These are phyloP conservation scores for Caloboletus firmus DNA, from an alignment of 1,284 basidiomycete genomes.

Conservation along the genomic window DNA sequence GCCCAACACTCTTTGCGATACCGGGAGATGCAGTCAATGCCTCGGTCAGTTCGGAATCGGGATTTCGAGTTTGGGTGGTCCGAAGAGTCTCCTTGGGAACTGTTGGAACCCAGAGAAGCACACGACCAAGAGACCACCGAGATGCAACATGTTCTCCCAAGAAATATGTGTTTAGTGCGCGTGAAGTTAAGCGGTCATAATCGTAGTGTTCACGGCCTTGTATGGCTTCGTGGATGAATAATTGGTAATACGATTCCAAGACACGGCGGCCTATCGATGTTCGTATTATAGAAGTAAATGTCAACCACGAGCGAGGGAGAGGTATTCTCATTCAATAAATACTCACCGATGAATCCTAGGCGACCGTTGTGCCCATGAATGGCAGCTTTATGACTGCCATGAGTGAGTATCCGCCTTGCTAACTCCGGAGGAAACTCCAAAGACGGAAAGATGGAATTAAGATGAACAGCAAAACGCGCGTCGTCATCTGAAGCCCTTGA, in stretches of 20 bases:
- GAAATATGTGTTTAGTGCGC: conserved; percentile 62
- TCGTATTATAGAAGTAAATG: background rate
- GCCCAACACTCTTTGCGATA: conserved; percentile 52
- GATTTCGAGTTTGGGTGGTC: conserved; percentile 10
- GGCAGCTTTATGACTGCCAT: conserved; percentile 67
- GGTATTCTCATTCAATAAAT: background rate
- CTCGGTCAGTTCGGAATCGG: conserved; percentile 29
- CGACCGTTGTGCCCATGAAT: conserved; percentile 67
- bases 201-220: conserved; percentile 50
- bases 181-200: conserved; percentile 53
- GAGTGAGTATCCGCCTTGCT: conserved; percentile 70
- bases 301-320: conserved; percentile 2
- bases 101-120: conserved; percentile 69
- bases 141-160: conserved; percentile 71
- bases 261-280: conserved; percentile 62
- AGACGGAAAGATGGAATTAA: conserved; percentile 62
- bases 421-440: conserved; percentile 69
- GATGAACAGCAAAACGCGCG: conserved; percentile 48
- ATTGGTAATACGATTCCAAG: conserved; percentile 66
- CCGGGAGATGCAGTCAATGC: conserved; percentile 27
- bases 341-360: conserved; percentile 66
- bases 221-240: conserved; percentile 65
- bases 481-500: conserved; percentile 1
- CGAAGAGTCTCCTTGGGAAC: conserved; percentile 30
- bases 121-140: conserved; percentile 66